Evolutionary conservation across 2,329 filamentous ascomycete genomes (phyloP), one percentile per base, ranked within the genome.

Genomic region (Sarocladiaceae sp.): DNA sequence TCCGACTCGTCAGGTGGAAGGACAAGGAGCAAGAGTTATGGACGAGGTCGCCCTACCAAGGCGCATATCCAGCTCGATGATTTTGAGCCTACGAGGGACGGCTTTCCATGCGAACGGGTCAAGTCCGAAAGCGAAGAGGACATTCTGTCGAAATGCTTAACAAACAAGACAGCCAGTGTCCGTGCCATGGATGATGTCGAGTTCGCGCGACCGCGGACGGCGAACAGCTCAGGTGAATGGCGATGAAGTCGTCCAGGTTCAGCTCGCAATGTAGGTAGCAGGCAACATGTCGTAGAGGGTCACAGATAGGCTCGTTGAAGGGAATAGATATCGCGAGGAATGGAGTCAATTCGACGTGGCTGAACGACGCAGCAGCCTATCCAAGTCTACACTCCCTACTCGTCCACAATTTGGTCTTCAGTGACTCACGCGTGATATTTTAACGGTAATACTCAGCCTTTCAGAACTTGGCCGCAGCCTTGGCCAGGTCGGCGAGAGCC

Each of bases 401-500:
- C n/a, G n/a, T n/a, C n/a, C n/a, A n/a, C n/a, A n/a, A n/a, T n/a
- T n/a, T n/a, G n/a, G n/a, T n/a, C n/a, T n/a, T n/a, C n/a, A n/a
- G n/a, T n/a, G n/a, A n/a, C n/a, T n/a, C n/a, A n/a, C n/a, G n/a
- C n/a, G n/a, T n/a, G n/a, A n/a, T n/a, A n/a, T n/a, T n/a, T n/a
- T n/a, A n/a, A n/a, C n/a, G n/a, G n/a, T n/a, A n/a, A n/a, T n/a
- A n/a, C n/a, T n/a, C n/a, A n/a, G n/a, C n/a, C n/a, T n/a, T n/a
- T 42, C 20, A 43, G 40, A 43, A 43, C 57, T 67, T 66, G 29
- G 54, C 52, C 3, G 68, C 73, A 24, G 64, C 70, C 55, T 72
- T 72, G 47, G 76, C 80, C 31, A 86, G 71, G 55, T 84, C 82
- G 40, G 78, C 76, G 29, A 87, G 70, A 41, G 81, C 82, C 59